phyloP scores from a whole-genome alignment of 2,329 filamentous ascomycete species.

The Penicillium sp. region DNA sequence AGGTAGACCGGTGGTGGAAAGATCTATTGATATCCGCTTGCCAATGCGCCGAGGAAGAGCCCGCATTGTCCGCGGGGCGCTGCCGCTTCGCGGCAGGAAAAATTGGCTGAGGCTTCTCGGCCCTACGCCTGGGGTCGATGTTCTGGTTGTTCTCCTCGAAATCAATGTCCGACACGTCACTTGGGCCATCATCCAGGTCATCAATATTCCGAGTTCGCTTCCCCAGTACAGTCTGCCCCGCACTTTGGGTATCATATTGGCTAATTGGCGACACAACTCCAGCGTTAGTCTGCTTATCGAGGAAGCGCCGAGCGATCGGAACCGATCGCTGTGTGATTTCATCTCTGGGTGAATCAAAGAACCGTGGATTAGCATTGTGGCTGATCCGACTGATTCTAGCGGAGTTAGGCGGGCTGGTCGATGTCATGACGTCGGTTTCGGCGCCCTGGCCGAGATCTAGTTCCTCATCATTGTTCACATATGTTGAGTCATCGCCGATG shows the following conservation, averaged over 20 bases:
- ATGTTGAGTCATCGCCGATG: constrained; percentile 8
- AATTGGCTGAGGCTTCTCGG: constrained; percentile 26
- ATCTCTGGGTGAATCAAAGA: constrained; percentile 2
- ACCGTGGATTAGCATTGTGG: constrained; percentile 10
- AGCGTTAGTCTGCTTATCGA: constrained; percentile 38
- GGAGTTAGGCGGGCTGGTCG: constrained; percentile 19
- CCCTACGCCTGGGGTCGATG: constrained; percentile 32
- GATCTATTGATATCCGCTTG: constrained; percentile 1
- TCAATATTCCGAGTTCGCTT: constrained; percentile 8
- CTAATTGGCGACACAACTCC: constrained; percentile 36
- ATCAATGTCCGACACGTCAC: constrained; percentile 18
- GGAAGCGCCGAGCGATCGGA: constrained; percentile 21
- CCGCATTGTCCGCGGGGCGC: neutral
- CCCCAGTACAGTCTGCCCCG: constrained; percentile 6
- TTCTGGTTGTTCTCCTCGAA: constrained; percentile 44
- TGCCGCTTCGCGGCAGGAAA: constrained; percentile 8
- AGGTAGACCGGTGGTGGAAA: neutral
- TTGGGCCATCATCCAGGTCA: constrained; percentile 38
- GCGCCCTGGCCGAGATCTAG: constrained; percentile 1
- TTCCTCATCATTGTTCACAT: constrained; percentile 13
- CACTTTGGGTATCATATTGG: constrained; percentile 22
- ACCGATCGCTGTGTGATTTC: neutral
- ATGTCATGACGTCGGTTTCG: constrained; percentile 7
- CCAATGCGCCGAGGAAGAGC: constrained; percentile 3
- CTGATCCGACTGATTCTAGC: constrained; percentile 18